These are phyloP conservation scores for Lasiodiplodia sp. DNA, from an alignment of 2,329 filamentous ascomycete species.

Conservation along the genomic window DNA sequence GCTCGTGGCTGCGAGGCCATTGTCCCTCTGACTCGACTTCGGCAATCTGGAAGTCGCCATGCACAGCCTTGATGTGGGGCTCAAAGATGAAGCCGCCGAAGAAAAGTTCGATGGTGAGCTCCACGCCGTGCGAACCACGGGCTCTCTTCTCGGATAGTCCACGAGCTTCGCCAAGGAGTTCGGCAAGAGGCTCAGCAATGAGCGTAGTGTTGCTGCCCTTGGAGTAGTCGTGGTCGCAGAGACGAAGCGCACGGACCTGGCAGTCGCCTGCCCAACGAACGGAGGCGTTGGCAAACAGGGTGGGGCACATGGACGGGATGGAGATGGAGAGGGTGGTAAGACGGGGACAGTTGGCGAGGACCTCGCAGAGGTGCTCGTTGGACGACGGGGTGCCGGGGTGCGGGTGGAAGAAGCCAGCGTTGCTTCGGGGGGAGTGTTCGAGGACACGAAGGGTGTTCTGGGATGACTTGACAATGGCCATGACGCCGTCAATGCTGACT, in stretches of 20 bases:
- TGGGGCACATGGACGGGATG: constrained; percentile 56
- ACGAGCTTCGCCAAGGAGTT: constrained; percentile 52
- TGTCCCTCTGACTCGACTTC: constrained; percentile 49
- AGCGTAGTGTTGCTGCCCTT: constrained; percentile 39
- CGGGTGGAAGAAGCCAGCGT: constrained; percentile 60
- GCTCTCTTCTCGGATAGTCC: constrained; percentile 49
- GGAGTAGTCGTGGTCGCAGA: constrained; percentile 52
- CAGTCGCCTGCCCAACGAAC: constrained; percentile 56
- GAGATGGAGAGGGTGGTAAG: constrained; percentile 58
- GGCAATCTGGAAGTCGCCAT: constrained; percentile 57
- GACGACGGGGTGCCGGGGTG: constrained; percentile 54
- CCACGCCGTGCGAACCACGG: constrained; percentile 45
- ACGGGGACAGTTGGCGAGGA: constrained; percentile 55
- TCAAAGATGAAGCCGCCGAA: constrained; percentile 61
- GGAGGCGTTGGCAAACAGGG: constrained; percentile 54
- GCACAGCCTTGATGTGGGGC: constrained; percentile 53
- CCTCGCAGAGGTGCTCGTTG: constrained; percentile 57
- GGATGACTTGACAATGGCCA: constrained; percentile 60
- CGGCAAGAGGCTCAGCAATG: constrained; percentile 40
- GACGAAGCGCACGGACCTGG: constrained; percentile 57
- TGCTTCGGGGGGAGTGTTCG: constrained; percentile 61
- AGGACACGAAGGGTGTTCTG: constrained; percentile 57
- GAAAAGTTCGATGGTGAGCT: constrained; percentile 58
- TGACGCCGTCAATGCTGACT: constrained; percentile 59
- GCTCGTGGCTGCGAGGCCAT: constrained; percentile 49